A percentile compares a stretch with the other conserved stretches of the same genome.
These are phyloP conservation scores for Rhodotorula toruloides DNA, from an alignment of 768 basidiomycete species.

Conservation along the genomic window DNA sequence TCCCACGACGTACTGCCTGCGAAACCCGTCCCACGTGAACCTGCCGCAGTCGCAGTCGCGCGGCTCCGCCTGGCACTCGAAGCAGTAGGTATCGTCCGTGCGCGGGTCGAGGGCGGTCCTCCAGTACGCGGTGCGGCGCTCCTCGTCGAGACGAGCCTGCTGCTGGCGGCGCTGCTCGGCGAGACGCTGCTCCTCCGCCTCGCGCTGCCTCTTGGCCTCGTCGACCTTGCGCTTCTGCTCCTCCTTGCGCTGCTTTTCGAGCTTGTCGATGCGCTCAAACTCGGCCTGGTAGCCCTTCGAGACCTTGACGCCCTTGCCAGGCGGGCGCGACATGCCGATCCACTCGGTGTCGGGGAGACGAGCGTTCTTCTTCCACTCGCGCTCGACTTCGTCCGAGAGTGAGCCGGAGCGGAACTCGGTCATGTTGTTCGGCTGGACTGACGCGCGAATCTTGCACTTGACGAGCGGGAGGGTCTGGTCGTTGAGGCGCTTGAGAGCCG, in stretches of 20 bases:
- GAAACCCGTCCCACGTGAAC: no score
- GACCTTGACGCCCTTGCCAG: not conserved
- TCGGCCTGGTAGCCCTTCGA: not conserved
- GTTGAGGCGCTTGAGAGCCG: not conserved
- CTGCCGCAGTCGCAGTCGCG: no score
- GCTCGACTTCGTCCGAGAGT: not conserved
- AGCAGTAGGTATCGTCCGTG: no score
- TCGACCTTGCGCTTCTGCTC: not conserved
- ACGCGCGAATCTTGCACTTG: not conserved
- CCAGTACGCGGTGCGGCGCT: no score
- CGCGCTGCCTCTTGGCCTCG: no score
- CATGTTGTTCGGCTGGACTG: not conserved
- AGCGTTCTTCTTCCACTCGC: not conserved
- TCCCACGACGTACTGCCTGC: no score
- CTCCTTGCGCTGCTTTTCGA: not conserved
- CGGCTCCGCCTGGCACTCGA: no score
- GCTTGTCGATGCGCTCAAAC: not conserved
- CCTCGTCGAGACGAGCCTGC: no score
- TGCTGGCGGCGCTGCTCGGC: no score
- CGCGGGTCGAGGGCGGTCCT: no score
- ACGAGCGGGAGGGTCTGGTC: not conserved
- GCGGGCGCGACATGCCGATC: not conserved
- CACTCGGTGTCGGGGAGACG: not conserved
- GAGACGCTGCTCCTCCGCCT: no score
- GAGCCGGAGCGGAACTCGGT: not conserved